Evolutionary conservation across 2,329 filamentous ascomycete species (phyloP).

Genomic region (Colletotrichum trifolii): DNA sequence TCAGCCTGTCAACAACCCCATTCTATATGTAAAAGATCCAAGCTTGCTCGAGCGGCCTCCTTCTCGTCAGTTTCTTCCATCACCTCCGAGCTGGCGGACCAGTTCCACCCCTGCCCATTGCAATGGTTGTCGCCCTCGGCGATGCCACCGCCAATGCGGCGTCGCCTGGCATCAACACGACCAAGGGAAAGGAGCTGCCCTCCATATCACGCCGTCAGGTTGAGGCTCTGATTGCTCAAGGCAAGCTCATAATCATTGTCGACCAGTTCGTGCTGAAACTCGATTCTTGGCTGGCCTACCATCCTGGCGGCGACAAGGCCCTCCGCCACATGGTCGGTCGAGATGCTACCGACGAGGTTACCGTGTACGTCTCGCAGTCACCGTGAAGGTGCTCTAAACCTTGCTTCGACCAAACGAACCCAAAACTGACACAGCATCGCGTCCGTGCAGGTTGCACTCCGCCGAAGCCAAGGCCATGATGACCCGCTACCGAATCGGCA

Average conservation of each 20-base stretch:
- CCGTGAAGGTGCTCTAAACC: neutral
- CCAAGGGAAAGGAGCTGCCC: conserved; percentile 19
- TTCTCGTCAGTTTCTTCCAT: no score
- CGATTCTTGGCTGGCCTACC: conserved; percentile 88
- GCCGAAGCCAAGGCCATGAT: conserved; percentile 79
- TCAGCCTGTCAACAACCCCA: no score
- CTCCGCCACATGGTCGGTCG: conserved; percentile 93
- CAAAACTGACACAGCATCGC: conserved; percentile 10
- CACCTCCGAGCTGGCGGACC: neutral
- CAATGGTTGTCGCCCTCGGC: conserved; percentile 7
- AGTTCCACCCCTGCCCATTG: neutral
- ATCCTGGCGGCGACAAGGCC: conserved; percentile 91
- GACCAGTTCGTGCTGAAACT: conserved; percentile 85
- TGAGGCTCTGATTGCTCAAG: conserved; percentile 86
- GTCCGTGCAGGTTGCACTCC: conserved; percentile 79
- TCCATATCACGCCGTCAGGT: conserved; percentile 60
- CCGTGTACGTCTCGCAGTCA: conserved; percentile 71
- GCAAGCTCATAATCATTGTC: conserved; percentile 82
- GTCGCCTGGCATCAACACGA: neutral
- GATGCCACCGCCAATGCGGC: neutral
- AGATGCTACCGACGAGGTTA: conserved; percentile 95
- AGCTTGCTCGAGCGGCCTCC: neutral
- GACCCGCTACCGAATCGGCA: conserved; percentile 85
- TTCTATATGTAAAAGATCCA: no score
- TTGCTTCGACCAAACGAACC: neutral